Base-by-base conservation (phyloP, 1,284 basidiomycete genomes). In the Apiotrichum veenhuisii region DNA sequence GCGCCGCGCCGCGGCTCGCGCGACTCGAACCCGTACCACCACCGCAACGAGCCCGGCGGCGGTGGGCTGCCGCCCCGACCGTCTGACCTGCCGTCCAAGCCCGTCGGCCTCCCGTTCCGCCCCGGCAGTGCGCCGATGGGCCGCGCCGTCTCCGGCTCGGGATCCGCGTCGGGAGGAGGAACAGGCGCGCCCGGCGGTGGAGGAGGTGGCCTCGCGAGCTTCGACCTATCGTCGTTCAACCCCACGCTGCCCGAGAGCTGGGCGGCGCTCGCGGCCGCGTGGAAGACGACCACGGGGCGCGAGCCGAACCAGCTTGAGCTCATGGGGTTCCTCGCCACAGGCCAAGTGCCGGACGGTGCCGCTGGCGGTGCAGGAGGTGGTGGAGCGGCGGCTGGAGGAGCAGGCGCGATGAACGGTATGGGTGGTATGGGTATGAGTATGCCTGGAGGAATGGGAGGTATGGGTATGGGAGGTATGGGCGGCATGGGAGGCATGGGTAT, bases 281-380 rank as follows among this genome's bases (percentile, higher is more conserved):
- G 71, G 70, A 58, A 64, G 52, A 58, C 54, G 15, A 64, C 55
- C 8, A 68, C 60, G 37, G 73, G 73, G 3, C 61, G 62, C 23
- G 63, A 69, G 30, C 68, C 73, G 18, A 64, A 66, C 60, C 72
- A 74, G 57, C 61, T 74, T 52, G 70, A 70, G 54, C 64, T 75
- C 49, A 74, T 75, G 70, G 52, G 63, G 47, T 74, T 65, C 48
- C 57, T 75, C 43, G 55, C 63, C 34, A 64, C 58, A 25, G 63
- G 62, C 8, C 47, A 42, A 53, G 34, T 50, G 22, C 48, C 47
- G 17, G 52, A n/a, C 1, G 41, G 33, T 20, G 44, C 17, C 25
- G 10, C 27, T 20, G 43, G 49, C 5, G 36, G 18, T 27, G 50
- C 20, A 5, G 41, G 40, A 30, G 23, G 30, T 3, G 50, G 50